These are phyloP conservation scores for Perkinsus chesapeaki DNA, from an alignment of 169 alveolate genomes.

Conservation along the genomic window DNA sequence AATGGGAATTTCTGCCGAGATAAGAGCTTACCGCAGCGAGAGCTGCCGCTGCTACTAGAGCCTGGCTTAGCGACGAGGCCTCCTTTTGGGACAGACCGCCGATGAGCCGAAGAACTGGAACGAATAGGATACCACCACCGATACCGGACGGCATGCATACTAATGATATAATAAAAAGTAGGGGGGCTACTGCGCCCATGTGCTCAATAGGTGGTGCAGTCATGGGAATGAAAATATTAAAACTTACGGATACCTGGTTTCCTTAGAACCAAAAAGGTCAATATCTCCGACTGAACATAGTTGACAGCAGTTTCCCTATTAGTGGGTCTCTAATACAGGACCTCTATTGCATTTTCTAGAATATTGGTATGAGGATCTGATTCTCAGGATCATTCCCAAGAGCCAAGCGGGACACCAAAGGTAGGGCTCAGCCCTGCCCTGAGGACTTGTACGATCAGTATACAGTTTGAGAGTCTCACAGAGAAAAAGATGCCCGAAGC, in stretches of 20 bases:
- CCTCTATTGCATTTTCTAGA: no score
- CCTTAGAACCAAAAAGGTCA: background rate
- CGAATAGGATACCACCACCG: background rate
- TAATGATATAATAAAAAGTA: background rate
- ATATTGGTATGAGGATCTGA: no score
- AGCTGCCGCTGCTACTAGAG: background rate
- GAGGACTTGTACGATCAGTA: no score
- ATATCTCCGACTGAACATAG: no score
- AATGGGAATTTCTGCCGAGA: no score
- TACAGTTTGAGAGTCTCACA: no score
- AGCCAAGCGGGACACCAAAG: no score
- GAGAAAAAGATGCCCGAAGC: no score
- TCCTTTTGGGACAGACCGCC: background rate
- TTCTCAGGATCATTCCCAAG: no score
- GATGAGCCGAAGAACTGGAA: background rate
- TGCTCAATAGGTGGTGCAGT: background rate
- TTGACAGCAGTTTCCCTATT: no score
- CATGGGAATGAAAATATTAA: background rate
- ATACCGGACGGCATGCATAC: background rate
- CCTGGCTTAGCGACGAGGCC: background rate
- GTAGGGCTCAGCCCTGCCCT: no score
- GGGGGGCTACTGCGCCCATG: background rate
- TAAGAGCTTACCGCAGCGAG: background rate
- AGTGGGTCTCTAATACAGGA: no score
- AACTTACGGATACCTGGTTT: background rate